Conservation (phyloP, 495 filamentous ascomycete genomes). For the Tuber brumale region DNA sequence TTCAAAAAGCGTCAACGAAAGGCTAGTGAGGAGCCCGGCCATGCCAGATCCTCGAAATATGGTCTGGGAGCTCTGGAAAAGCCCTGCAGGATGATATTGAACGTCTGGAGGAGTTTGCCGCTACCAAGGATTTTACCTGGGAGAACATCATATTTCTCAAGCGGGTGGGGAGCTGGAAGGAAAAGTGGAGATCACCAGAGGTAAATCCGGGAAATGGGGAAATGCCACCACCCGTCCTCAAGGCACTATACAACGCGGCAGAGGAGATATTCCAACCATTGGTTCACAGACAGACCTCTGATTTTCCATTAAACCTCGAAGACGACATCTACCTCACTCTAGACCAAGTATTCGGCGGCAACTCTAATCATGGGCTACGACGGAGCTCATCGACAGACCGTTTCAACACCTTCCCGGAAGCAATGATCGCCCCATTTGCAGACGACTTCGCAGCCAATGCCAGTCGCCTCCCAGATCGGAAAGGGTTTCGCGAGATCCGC, state of each 20-base stretch:
- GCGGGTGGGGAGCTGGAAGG: conserved; percentile 50
- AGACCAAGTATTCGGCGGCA: conserved; percentile 28
- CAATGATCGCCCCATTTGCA: conserved; percentile 32
- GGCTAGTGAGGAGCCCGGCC: conserved; percentile 29
- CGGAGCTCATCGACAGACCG: neutral
- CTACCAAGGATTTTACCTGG: conserved; percentile 54
- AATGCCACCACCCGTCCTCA: conserved; percentile 15
- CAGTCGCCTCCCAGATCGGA: conserved; percentile 17
- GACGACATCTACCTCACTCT: conserved; percentile 34
- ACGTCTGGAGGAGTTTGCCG: conserved; percentile 52
- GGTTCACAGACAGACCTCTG: conserved; percentile 29
- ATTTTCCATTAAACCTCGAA: conserved; percentile 37
- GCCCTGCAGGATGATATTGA: conserved; percentile 48
- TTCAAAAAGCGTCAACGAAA: conserved; percentile 34
- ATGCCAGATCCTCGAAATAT: conserved; percentile 43
- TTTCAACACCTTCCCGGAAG: conserved; percentile 11
- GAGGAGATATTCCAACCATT: conserved; percentile 31
- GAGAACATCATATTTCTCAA: conserved; percentile 59
- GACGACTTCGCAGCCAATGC: conserved; percentile 26
- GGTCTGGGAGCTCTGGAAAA: conserved; percentile 53
- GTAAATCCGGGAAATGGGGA: conserved; percentile 17
- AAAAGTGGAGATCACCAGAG: conserved; percentile 40
- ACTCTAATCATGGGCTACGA: conserved; percentile 11
- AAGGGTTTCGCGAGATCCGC: conserved; percentile 10
- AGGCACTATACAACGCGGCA: conserved; percentile 30